These are phyloP conservation scores for Xylaria intraflava DNA, from an alignment of 495 filamentous ascomycete species.

Conservation along the genomic window DNA sequence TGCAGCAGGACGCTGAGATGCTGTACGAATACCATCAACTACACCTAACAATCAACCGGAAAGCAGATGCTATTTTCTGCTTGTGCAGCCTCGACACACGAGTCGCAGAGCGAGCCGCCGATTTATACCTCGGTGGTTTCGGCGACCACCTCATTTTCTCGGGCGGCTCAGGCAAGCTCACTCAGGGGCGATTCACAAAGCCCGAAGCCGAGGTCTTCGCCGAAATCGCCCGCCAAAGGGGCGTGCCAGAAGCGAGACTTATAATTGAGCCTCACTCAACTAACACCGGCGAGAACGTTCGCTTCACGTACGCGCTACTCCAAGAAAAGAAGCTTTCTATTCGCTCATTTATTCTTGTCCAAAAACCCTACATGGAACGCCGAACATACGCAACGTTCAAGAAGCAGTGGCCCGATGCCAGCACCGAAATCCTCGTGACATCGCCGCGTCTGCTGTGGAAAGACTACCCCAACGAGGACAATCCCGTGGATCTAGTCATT, in stretches of 20 bases:
- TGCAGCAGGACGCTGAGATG: conserved; percentile 32
- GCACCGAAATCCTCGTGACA: conserved; percentile 24
- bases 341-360: conserved; percentile 26
- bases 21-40: conserved; percentile 38
- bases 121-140: conserved; percentile 26
- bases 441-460: conserved; percentile 26
- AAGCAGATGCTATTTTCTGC: conserved; percentile 29
- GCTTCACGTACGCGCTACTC: conserved; percentile 30
- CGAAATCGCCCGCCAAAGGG: conserved; percentile 23
- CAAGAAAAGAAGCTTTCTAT: conserved; percentile 13
- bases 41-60: conserved; percentile 17
- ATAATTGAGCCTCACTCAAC: conserved; percentile 29
- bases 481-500: conserved; percentile 30
- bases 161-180: conserved; percentile 28
- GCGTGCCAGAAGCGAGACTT: conserved; percentile 23
- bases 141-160: conserved; percentile 33
- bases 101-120: conserved; percentile 29
- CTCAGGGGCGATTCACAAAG: conserved; percentile 21
- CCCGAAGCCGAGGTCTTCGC: conserved; percentile 35
- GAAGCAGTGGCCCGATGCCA: conserved; percentile 31
- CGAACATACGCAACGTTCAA: conserved; percentile 34
- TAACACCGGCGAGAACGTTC: conserved; percentile 38
- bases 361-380: conserved; percentile 40
- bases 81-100: conserved; percentile 36
- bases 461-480: conserved; percentile 30